Evolutionary conservation across 306 rosid genomes (phyloP).

Genomic region (Coriaria nepalensis): DNA sequence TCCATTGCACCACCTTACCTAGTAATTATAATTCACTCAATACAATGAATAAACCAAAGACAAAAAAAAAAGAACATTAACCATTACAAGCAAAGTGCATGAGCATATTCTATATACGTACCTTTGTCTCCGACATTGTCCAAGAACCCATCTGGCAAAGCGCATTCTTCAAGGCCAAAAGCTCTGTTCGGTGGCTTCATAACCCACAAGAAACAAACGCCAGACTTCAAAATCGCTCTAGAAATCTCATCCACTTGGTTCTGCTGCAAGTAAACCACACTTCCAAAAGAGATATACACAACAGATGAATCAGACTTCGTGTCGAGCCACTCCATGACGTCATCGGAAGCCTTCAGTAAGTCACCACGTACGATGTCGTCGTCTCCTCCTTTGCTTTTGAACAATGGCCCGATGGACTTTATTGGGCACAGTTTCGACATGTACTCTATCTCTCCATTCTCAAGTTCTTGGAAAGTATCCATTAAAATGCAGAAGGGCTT

Average conservation of each 20-base stretch:
- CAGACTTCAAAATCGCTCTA: conserved; percentile 12
- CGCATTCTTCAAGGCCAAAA: not conserved
- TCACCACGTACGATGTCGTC: conserved; percentile 33
- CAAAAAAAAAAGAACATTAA: no score
- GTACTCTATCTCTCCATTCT: conserved; percentile 18
- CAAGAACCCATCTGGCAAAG: conserved; percentile 15
- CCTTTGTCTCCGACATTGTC: conserved; percentile 12
- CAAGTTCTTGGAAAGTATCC: conserved; percentile 50
- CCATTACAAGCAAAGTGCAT: no score
- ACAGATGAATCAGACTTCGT: conserved; percentile 13
- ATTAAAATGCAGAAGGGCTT: conserved; percentile 34
- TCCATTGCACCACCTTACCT: conserved; percentile 22
- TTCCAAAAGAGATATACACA: conserved; percentile 30
- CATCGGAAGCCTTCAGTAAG: conserved; percentile 15
- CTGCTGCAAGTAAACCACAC: conserved; percentile 19
- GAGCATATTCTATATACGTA: no score
- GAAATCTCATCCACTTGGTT: conserved; percentile 29
- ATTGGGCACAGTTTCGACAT: conserved; percentile 16
- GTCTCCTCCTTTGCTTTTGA: conserved; percentile 19
- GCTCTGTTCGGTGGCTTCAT: conserved; percentile 15
- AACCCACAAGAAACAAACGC: conserved; percentile 26
- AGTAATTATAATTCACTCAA: no score
- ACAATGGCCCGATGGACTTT: conserved; percentile 46
- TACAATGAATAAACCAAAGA: no score
- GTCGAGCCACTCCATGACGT: conserved; percentile 21